Evolutionary conservation across 495 filamentous ascomycete genomes (phyloP).

Genomic region (Podospora comata): DNA sequence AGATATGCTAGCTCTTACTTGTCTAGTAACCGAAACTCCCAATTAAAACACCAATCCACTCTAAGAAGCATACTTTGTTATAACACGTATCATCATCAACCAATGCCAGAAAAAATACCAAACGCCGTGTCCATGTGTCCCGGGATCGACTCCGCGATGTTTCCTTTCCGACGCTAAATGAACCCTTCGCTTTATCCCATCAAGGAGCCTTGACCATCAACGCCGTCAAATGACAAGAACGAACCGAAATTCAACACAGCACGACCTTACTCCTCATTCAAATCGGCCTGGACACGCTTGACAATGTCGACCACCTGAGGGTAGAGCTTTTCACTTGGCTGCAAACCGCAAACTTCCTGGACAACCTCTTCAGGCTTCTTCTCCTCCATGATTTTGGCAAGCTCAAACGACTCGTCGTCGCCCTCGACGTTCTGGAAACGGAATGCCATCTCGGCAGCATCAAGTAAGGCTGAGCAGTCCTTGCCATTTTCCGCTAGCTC

Average conservation of each 20-base stretch:
- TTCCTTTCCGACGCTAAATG: constrained; percentile 11
- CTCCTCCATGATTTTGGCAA: constrained; percentile 77
- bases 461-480: constrained; percentile 65
- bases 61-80: constrained; percentile 3
- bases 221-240: not conserved
- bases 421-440: constrained; percentile 88
- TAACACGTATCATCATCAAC: not conserved
- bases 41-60: not conserved
- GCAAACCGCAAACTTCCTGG: constrained; percentile 69
- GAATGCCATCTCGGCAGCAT: constrained; percentile 78
- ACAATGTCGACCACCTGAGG: constrained; percentile 67
- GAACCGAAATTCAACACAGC: not conserved
- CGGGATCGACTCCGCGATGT: not conserved
- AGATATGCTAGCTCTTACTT: not conserved
- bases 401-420: constrained; percentile 78
- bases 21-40: not conserved
- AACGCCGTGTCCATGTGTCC: constrained; percentile 17
- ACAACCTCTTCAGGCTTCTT: constrained; percentile 65
- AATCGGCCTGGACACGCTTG: constrained; percentile 68
- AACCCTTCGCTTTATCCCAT: constrained; percentile 1
- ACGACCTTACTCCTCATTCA: constrained; percentile 28
- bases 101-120: constrained; percentile 1
- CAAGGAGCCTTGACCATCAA: not conserved
- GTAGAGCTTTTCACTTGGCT: constrained; percentile 69
- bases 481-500: constrained; percentile 75